Percentiles rank a stretch among this genome's conserved stretches.
These are phyloP conservation scores for Delphinella strobiligena DNA, from an alignment of 2,329 filamentous ascomycete species.

Conservation along the genomic window DNA sequence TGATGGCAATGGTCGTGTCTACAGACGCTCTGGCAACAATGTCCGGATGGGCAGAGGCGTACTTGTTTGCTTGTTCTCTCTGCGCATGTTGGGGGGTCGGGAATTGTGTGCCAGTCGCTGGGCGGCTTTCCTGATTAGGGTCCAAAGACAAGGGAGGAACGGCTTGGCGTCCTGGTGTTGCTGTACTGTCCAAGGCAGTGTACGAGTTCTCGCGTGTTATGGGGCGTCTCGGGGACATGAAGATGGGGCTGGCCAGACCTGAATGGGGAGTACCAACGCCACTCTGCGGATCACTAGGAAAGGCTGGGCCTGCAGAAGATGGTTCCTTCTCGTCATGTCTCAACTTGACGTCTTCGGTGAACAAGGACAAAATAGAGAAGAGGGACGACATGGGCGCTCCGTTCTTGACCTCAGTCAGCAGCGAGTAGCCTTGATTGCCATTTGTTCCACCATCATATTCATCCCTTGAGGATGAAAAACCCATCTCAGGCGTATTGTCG, in stretches of 20 bases:
- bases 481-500: slow-evolving; percentile 23
- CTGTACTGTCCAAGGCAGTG: slow-evolving; percentile 13
- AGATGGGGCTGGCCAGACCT: slow-evolving; percentile 25
- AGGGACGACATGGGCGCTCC: slow-evolving; percentile 96
- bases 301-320: background rate
- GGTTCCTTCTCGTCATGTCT: slow-evolving; percentile 57
- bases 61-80: slow-evolving; percentile 20
- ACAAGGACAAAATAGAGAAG: slow-evolving; percentile 92
- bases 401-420: slow-evolving; percentile 94
- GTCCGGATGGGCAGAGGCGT: slow-evolving; percentile 83
- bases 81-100: background rate
- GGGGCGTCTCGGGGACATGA: slow-evolving; percentile 7
- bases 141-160: slow-evolving; percentile 71
- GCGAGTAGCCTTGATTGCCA: slow-evolving; percentile 75
- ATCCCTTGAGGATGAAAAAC: slow-evolving; percentile 18
- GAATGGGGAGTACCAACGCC: slow-evolving; percentile 24
- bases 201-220: background rate
- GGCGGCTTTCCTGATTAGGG: slow-evolving; percentile 2
- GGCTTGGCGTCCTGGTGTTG: slow-evolving; percentile 5
- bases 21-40: slow-evolving; percentile 93
- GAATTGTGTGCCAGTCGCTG: slow-evolving; percentile 1
- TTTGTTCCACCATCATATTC: slow-evolving; percentile 51
- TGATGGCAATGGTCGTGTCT: slow-evolving; percentile 96
- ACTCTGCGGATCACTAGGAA: background rate
- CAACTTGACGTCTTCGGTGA: slow-evolving; percentile 87